A percentile compares a stretch with the other conserved stretches of the same genome.
phyloP scores from a whole-genome alignment of 129 eudicot genomes.

The Oenanthe sinensis region DNA sequence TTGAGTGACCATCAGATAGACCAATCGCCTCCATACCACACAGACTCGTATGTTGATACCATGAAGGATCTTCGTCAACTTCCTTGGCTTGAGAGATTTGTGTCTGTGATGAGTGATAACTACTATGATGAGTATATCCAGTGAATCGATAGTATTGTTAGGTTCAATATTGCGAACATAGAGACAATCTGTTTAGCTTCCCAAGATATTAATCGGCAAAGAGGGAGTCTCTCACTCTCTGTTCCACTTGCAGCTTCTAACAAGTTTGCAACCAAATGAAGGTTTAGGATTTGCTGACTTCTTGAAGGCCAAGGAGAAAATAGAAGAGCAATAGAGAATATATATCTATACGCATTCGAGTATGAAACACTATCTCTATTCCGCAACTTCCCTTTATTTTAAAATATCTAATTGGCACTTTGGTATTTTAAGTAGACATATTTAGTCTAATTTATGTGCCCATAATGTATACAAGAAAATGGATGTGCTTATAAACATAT shows the following conservation, averaged over 20 bases:
- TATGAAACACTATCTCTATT: neutral
- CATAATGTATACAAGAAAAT: too few relatives aligned
- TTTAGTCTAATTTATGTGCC: too few relatives aligned
- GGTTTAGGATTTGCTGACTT: neutral
- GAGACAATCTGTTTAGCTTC: conserved; percentile 8
- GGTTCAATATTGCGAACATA: neutral
- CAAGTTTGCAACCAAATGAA: neutral
- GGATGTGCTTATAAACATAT: too few relatives aligned
- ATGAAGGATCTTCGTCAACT: conserved; percentile 96
- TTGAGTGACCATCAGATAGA: conserved; percentile 51
- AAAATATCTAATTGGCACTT: too few relatives aligned
- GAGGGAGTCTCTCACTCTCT: conserved; percentile 19
- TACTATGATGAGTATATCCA: conserved; percentile 72
- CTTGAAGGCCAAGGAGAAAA: neutral
- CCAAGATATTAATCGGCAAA: neutral
- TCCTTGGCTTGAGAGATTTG: conserved; percentile 98
- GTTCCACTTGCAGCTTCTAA: neutral
- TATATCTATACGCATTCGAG: neutral
- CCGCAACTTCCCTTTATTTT: too few relatives aligned
- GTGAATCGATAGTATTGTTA: conserved; percentile 12
- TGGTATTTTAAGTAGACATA: too few relatives aligned
- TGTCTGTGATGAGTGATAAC: conserved; percentile 79
- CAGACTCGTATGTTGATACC: conserved; percentile 71
- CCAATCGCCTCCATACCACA: conserved; percentile 61
- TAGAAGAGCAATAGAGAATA: neutral